Base-by-base conservation (phyloP, 1,284 basidiomycete species). In the Hypsizygus ulmarius region DNA sequence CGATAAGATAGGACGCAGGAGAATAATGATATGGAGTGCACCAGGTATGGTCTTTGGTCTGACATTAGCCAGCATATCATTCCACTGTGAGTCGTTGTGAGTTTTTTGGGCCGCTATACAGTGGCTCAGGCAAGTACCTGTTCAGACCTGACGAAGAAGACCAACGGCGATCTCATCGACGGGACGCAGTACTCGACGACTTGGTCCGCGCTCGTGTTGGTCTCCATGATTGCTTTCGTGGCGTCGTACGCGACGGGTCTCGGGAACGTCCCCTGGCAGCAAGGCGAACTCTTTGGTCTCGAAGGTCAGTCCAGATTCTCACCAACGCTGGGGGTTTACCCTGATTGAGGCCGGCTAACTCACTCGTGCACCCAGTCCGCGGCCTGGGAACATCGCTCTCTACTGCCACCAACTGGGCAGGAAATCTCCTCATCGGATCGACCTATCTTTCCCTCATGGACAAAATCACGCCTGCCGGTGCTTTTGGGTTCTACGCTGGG, bases 241-340 rank as follows among this genome's bases (percentile, higher is more conserved):
- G 87, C 86, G 1, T 87, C 84, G 5, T 93, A 92, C 61, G 90
- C 88, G 0, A 87, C 80, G 0, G 87, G 87, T 0, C 66, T 88
- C 6, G 77, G 77, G 0, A 92, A 91, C 60, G 85, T 92, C 0
- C 89, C 90, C 0, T 93, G 90, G 90, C 88, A 91, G 60, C 90
- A 93, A 63, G 88, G 88, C 51, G 90, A 93, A 63, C 75, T 93
- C 19, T 92, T 92, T 67, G 74, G 74, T 7, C 75, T 90, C 21
- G 86, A 90, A 71, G 79, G 81, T 79, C 30, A 16, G 67, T 59
- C 14, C 25, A 8, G n/a, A 30, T 14, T 19, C 37, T 21, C 39
- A 16, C 40, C 15, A 25, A 32, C 10, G 4, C 25, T 5, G 7
- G 15, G 10, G 19, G 16, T 12, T 27, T 16, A 25, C 21, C 21